These are phyloP conservation scores for Chaetomiaceae sp. DNA, from an alignment of 2,329 filamentous ascomycete species.

Conservation along the genomic window DNA sequence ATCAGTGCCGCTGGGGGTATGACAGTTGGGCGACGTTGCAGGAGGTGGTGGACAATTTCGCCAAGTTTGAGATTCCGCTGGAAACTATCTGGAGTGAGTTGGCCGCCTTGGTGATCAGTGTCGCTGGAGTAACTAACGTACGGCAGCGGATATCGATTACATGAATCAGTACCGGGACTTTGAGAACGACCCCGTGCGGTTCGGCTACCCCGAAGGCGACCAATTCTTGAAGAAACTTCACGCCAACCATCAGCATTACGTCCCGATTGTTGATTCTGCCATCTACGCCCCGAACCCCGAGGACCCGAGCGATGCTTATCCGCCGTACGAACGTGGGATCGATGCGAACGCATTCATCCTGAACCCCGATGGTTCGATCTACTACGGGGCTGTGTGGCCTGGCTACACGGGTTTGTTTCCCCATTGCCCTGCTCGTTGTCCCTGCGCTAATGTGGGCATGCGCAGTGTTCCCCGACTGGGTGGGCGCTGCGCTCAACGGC, in stretches of 20 bases:
- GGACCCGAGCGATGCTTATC: conserved; percentile 62
- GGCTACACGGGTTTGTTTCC: conserved; percentile 48
- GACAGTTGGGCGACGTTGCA: conserved; percentile 65
- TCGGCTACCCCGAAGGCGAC: conserved; percentile 53
- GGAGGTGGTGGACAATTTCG: conserved; percentile 64
- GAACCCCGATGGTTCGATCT: conserved; percentile 53
- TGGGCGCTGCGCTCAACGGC: conserved; percentile 55
- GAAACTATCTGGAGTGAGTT: conserved; percentile 64
- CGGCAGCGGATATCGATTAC: conserved; percentile 65
- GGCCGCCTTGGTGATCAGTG: neutral
- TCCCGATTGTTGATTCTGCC: conserved; percentile 70
- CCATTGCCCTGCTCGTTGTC: neutral
- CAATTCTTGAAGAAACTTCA: conserved; percentile 60
- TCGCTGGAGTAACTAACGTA: conserved; percentile 6
- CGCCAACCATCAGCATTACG: conserved; percentile 60
- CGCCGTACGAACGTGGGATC: conserved; percentile 58
- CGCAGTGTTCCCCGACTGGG: conserved; percentile 69
- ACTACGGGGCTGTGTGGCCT: conserved; percentile 67
- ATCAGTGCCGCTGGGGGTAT: conserved; percentile 83
- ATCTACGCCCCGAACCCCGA: conserved; percentile 66
- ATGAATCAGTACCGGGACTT: conserved; percentile 62
- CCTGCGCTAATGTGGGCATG: neutral
- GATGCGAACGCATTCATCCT: conserved; percentile 52
- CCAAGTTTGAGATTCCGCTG: conserved; percentile 59
- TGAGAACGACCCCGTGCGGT: conserved; percentile 56